A percentile compares a stretch with the other conserved stretches of the same genome.
These are phyloP conservation scores for Barbatosphaeria neglecta DNA, from an alignment of 495 filamentous ascomycete species.

Conservation along the genomic window DNA sequence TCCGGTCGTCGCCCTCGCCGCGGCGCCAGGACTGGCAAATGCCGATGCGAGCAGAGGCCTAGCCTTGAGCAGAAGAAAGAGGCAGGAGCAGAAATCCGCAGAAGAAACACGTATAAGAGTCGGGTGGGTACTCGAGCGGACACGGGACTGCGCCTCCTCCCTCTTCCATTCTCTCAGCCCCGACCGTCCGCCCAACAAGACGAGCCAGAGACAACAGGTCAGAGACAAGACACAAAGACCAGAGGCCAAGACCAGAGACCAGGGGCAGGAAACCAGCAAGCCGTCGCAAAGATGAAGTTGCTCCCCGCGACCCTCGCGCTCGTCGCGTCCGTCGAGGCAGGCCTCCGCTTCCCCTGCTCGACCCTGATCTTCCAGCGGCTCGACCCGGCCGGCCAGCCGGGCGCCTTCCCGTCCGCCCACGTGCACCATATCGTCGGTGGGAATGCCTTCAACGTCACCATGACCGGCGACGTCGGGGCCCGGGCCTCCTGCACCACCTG, in stretches of 20 bases:
- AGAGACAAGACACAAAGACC: too few relatives aligned
- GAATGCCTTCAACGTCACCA: constrained; percentile 26
- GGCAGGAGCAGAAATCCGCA: too few relatives aligned
- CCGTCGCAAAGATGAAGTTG: constrained; percentile 28
- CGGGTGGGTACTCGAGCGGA: neutral
- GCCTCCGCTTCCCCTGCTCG: constrained; percentile 26
- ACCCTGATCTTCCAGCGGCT: constrained; percentile 24
- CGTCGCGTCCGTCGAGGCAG: constrained; percentile 20
- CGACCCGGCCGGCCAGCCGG: constrained; percentile 22
- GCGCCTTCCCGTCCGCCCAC: constrained; percentile 20
- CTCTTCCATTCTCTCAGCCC: neutral
- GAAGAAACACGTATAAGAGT: neutral
- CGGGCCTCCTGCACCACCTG: constrained; percentile 22
- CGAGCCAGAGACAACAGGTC: too few relatives aligned
- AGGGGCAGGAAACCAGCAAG: too few relatives aligned
- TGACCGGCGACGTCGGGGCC: constrained; percentile 21
- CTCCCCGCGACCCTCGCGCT: constrained; percentile 17
- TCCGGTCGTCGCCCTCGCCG: too few relatives aligned
- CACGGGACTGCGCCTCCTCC: neutral
- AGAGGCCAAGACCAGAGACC: neutral
- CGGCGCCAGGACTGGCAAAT: too few relatives aligned
- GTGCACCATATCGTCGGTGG: constrained; percentile 32
- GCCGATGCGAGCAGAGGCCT: too few relatives aligned
- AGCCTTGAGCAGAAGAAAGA: too few relatives aligned
- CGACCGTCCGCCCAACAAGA: too few relatives aligned